Percentiles rank a stretch among this genome's conserved stretches.
These are phyloP conservation scores for Pichia sp. DNA, from an alignment of 1,139 yeast species.

Conservation along the genomic window DNA sequence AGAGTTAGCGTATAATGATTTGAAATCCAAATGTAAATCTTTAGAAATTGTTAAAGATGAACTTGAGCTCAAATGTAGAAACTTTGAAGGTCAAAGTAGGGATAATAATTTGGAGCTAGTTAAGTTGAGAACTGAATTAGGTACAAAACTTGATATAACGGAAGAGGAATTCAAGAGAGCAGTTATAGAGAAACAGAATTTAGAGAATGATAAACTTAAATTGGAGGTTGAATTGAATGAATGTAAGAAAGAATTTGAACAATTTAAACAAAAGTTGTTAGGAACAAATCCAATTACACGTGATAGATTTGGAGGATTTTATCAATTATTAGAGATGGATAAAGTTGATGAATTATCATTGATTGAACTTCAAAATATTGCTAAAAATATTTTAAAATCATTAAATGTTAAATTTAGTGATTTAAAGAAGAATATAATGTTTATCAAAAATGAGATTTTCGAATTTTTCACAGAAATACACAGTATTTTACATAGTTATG, in stretches of 20 bases:
- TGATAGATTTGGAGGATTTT: conserved; percentile 4
- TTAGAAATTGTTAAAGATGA: too few species aligned
- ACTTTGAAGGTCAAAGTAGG: background rate
- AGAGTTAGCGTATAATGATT: background rate
- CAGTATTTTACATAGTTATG: conserved; percentile 10
- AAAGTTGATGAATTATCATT: conserved; percentile 11
- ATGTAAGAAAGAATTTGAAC: background rate
- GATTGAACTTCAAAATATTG: conserved; percentile 12
- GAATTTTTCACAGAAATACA: conserved; percentile 16
- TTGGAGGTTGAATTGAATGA: background rate
- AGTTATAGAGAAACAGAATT: background rate
- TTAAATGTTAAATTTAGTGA: conserved; percentile 10
- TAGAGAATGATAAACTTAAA: background rate
- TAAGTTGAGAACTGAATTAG: conserved; percentile 4
- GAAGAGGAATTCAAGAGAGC: background rate
- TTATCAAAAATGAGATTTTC: conserved; percentile 14
- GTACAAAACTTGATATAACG: conserved; percentile 1
- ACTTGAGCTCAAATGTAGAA: background rate
- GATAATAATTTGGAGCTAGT: background rate
- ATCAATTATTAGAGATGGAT: conserved; percentile 10
- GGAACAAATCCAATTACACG: background rate
- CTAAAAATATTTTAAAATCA: conserved; percentile 15
- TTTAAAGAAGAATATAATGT: conserved; percentile 9
- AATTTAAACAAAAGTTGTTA: background rate
- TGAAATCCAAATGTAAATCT: background rate